phyloP scores from a whole-genome alignment of 495 filamentous ascomycete species.

The Tetracladium setigerum region DNA sequence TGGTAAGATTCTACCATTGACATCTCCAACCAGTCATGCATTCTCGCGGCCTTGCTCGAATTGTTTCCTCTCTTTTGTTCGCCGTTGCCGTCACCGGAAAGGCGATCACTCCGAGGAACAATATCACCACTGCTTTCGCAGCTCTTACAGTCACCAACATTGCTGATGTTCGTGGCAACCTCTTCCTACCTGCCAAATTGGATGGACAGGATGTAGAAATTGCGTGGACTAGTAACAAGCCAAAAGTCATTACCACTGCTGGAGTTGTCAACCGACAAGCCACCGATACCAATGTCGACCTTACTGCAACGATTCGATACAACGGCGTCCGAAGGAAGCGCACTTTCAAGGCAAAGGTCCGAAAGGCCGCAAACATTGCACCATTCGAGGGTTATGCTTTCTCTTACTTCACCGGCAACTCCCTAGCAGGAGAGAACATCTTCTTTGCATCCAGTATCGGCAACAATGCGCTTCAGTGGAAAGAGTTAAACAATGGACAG shows the following conservation, averaged over 20 bases:
- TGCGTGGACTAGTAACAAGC: neutral
- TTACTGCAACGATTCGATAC: neutral
- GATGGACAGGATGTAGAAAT: neutral
- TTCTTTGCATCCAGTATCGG: constrained; percentile 16
- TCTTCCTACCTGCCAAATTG: constrained; percentile 7
- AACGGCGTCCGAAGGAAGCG: neutral
- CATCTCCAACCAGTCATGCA: no score
- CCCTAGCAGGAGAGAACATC: constrained; percentile 17
- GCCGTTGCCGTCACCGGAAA: no score
- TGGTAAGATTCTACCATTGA: no score
- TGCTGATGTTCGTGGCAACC: constrained; percentile 8
- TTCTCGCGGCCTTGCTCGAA: no score
- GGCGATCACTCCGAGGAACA: no score
- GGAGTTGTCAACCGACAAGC: neutral
- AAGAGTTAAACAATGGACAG: constrained; percentile 11
- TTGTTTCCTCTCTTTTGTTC: no score
- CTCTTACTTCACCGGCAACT: constrained; percentile 14
- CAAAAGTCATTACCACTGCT: neutral
- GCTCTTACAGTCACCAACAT: constrained; percentile 1
- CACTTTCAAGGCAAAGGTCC: constrained; percentile 7
- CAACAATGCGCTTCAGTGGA: constrained; percentile 20
- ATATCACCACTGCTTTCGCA: neutral
- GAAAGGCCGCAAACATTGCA: constrained; percentile 8
- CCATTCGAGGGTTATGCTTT: constrained; percentile 18
- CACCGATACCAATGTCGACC: constrained; percentile 6